phyloP scores from a whole-genome alignment of 805 yeast genomes.

The Saccharomycopsis fermentans region DNA sequence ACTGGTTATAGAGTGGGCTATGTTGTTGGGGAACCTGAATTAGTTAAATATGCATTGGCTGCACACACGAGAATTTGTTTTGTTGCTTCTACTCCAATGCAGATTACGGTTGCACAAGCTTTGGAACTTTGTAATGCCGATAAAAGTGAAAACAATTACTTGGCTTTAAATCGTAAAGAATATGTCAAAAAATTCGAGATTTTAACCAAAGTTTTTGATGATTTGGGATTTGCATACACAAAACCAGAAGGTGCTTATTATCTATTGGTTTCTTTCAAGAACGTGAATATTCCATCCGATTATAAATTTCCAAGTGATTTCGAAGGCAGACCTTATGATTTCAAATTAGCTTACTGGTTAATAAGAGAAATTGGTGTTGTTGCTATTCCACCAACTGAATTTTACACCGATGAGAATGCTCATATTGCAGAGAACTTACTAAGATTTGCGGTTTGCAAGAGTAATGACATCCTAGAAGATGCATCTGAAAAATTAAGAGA shows the following conservation, averaged over 20 bases:
- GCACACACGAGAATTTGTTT: conserved; percentile 96
- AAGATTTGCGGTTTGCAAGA: conserved; percentile 95
- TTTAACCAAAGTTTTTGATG: conserved; percentile 72
- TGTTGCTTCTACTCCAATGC: conserved; percentile 82
- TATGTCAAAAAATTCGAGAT: conserved; percentile 66
- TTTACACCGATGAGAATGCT: conserved; percentile 62
- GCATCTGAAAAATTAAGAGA: conserved; percentile 70
- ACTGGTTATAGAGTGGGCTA: conserved; percentile 99
- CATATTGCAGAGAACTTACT: conserved; percentile 72
- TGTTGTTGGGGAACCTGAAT: conserved; percentile 79
- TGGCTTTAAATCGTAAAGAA: conserved; percentile 53
- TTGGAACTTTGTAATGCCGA: conserved; percentile 29
- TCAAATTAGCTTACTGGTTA: conserved; percentile 84
- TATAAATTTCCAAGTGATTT: conserved; percentile 67
- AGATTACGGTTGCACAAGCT: conserved; percentile 83
- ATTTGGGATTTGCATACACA: conserved; percentile 81
- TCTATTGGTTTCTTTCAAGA: conserved; percentile 76
- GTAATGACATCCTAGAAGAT: conserved; percentile 64
- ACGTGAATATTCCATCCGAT: conserved; percentile 66
- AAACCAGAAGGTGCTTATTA: conserved; percentile 91
- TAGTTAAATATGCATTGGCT: conserved; percentile 68
- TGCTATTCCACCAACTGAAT: conserved; percentile 96
- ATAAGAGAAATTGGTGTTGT: conserved; percentile 90
- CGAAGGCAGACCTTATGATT: conserved; percentile 65
- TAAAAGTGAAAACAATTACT: conserved; percentile 58